Conservation (phyloP, 1,284 basidiomycete species). For the Prillingera fragicola region DNA sequence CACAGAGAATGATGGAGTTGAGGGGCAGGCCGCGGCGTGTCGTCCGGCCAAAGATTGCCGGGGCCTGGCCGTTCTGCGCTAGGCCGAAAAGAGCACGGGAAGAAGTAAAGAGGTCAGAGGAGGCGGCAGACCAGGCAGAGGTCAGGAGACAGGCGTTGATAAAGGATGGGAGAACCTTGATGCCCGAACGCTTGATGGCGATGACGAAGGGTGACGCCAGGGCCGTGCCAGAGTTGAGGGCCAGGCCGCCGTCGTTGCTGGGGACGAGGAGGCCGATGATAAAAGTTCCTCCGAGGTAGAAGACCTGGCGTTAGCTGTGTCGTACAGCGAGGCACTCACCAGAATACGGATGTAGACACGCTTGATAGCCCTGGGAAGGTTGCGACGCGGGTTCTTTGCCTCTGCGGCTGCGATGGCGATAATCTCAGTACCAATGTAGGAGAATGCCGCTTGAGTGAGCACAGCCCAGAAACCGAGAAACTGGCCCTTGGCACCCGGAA, state of each 20-base stretch:
- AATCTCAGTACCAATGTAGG: constrained; percentile 30
- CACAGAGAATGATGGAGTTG: constrained; percentile 22
- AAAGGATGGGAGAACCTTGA: constrained; percentile 37
- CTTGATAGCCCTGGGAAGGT: constrained; percentile 37
- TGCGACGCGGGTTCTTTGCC: constrained; percentile 48
- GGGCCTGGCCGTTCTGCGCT: constrained; percentile 31
- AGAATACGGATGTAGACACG: constrained; percentile 30
- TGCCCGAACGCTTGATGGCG: constrained; percentile 41
- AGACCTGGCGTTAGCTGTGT: too few species aligned
- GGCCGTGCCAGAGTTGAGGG: constrained; percentile 12
- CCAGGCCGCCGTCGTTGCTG: constrained; percentile 13
- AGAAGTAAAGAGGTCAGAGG: constrained; percentile 30
- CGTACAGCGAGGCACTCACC: too few species aligned
- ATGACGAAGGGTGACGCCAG: constrained; percentile 31
- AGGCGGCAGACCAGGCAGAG: constrained; percentile 42
- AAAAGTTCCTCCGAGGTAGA: constrained; percentile 33
- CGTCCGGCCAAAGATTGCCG: constrained; percentile 23
- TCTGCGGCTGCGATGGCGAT: constrained; percentile 48
- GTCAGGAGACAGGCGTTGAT: constrained; percentile 43
- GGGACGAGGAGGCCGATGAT: constrained; percentile 27
- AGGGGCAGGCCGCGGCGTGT: constrained; percentile 31
- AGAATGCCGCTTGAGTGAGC: constrained; percentile 12
- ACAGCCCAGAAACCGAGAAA: constrained; percentile 23
- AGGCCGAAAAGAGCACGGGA: constrained; percentile 34
- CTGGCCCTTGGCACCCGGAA: constrained; percentile 48